These are phyloP conservation scores for Podila epigama DNA, from an alignment of 192 early-diverging fungal species.

Conservation along the genomic window DNA sequence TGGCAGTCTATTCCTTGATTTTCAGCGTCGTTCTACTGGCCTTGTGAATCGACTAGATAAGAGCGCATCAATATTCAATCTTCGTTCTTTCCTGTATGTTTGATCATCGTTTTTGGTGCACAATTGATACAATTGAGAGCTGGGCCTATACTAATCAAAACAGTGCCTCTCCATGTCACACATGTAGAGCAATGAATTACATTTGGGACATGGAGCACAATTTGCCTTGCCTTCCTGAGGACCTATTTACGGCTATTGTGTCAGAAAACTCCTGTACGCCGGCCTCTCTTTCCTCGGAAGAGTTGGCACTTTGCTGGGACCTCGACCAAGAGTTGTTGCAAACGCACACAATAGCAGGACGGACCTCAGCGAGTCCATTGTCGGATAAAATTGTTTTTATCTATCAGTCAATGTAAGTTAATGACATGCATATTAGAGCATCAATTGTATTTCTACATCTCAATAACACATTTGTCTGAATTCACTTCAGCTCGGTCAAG, in stretches of 20 bases:
- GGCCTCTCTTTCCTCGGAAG: not conserved
- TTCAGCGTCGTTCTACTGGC: not conserved
- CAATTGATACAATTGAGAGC: too few relatives aligned
- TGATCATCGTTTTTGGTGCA: too few relatives aligned
- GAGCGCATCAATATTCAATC: not conserved
- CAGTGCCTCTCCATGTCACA: not conserved
- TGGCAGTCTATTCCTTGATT: not conserved
- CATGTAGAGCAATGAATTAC: not conserved
- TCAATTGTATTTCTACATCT: too few relatives aligned
- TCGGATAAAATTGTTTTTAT: not conserved
- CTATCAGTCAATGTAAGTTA: not conserved
- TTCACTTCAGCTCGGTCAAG: not conserved
- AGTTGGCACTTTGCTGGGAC: not conserved
- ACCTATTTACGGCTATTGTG: not conserved
- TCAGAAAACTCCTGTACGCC: not conserved
- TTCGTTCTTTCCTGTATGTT: not conserved
- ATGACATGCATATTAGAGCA: too few relatives aligned
- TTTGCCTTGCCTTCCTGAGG: not conserved
- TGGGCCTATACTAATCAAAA: too few relatives aligned
- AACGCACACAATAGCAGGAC: not conserved
- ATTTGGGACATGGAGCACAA: not conserved
- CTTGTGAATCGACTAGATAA: not conserved
- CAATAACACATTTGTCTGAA: not conserved
- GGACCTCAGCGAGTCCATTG: not conserved
- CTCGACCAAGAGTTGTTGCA: not conserved